Conservation (phyloP, 768 basidiomycete species). For the Podaxis rugospora region DNA sequence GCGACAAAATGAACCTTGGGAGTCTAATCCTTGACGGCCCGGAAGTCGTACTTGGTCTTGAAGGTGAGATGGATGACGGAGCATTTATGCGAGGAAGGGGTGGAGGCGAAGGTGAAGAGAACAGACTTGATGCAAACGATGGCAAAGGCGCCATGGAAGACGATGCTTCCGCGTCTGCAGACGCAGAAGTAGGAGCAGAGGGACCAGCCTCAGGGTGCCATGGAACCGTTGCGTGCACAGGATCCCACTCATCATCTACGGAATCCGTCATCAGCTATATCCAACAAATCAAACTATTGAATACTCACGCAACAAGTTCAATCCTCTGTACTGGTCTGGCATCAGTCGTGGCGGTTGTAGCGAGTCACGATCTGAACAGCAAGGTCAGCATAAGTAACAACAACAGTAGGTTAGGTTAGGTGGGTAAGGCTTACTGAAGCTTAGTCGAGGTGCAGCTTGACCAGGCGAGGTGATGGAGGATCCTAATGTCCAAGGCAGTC, state of each 20-base stretch:
- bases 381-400: neutral
- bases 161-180: neutral
- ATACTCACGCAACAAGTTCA: neutral
- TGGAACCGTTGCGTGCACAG: neutral
- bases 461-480: neutral
- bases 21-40: neutral
- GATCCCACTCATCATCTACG: conserved; percentile 3
- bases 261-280: neutral
- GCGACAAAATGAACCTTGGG: neutral
- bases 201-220: conserved; percentile 1
- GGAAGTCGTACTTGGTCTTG: neutral
- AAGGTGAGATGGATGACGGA: neutral
- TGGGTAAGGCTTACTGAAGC: neutral
- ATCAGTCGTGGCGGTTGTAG: neutral
- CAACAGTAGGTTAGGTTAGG: neutral
- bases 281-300: neutral
- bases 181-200: neutral
- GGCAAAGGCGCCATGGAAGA: neutral
- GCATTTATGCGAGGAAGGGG: neutral
- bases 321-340: neutral
- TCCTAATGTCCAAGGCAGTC: conserved; percentile 8
- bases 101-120: neutral
- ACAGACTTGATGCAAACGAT: conserved; percentile 3
- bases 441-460: neutral
- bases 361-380: neutral